These are phyloP conservation scores for Pelargonium australe DNA, from an alignment of 441 rosid species.

Conservation along the genomic window DNA sequence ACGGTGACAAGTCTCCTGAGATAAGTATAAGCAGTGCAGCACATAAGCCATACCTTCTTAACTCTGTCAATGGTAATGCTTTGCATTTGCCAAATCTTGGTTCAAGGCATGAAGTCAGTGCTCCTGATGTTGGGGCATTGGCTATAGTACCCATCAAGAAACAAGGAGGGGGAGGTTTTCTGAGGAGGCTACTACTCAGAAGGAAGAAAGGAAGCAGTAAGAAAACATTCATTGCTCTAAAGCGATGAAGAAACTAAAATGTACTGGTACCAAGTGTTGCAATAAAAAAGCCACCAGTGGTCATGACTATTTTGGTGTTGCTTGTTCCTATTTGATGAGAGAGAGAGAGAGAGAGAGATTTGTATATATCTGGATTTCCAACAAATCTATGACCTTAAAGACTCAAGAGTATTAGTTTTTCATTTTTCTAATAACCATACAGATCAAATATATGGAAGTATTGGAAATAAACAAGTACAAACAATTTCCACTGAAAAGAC, in stretches of 20 bases:
- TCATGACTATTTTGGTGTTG: conserved; percentile 5
- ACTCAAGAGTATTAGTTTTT: background rate
- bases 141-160: conserved; percentile 49
- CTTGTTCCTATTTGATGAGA: background rate
- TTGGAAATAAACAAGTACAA: background rate
- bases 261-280: background rate
- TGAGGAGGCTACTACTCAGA: conserved; percentile 60
- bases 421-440: background rate
- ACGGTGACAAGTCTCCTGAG: conserved; percentile 30
- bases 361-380: conserved; percentile 11
- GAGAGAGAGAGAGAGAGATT: background rate
- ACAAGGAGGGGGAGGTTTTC: conserved; percentile 43
- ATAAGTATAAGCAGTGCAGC: conserved; percentile 28
- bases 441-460: background rate
- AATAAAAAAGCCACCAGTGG: background rate
- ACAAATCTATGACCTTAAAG: background rate
- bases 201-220: conserved; percentile 54
- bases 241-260: conserved; percentile 3
- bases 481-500: background rate
- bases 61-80: conserved; percentile 25
- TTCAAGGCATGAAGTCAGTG: conserved; percentile 25
- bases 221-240: conserved; percentile 20
- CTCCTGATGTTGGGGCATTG: conserved; percentile 27
- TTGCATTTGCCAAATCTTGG: conserved; percentile 16
- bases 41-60: conserved; percentile 11